Evolutionary conservation across 164 flowering plant species (phyloP), one percentile per base, ranked within the genome.

Genomic region (Protea cynaroides): DNA sequence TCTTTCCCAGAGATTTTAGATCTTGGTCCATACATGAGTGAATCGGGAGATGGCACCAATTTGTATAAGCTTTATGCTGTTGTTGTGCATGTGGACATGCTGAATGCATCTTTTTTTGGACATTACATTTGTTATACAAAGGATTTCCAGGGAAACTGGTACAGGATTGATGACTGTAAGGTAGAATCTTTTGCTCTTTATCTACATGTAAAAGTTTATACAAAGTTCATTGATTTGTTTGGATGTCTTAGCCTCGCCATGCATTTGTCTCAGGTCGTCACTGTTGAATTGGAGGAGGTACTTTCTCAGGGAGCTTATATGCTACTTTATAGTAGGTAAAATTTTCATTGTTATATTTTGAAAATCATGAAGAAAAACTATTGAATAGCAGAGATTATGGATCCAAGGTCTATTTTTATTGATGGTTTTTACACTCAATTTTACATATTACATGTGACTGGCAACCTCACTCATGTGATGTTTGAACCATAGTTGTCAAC

Each of bases 81-180:
- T 55, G 88, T 94, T 54, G 97, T 94, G 22, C 99, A 94, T 75
- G 72, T 94, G 44, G 99, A 94, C 80, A 91, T 94, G 97, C 80
- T 94, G 73, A 94, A 94, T 82, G 97, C 99, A 19, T 91, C 99
- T 34, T 94, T 63, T 77, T 94, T 91, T 68, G 99, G 99, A 62
- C 99, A 94, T 62, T 94, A 94, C 72, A 85, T 94, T 61, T 94
- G 99, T 77, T 94, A 89, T 60, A 74, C 77, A 46, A 88, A 84
- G 77, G 97, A 88, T 77, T 83, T 85, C 36, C 10, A 65, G 64
- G 99, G 97, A 62, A 79, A 76, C 64, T 94, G 99, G 99, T 88
- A 89, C 67, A 80, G 82, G 75, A 75, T 86, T 69, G 96, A 94
- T 81, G 99, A 94, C 68, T 85, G 88, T 56, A 85, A 88, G 97